These are phyloP conservation scores for Arabis hirsuta DNA, from an alignment of 345 rosid genomes.

Conservation along the genomic window DNA sequence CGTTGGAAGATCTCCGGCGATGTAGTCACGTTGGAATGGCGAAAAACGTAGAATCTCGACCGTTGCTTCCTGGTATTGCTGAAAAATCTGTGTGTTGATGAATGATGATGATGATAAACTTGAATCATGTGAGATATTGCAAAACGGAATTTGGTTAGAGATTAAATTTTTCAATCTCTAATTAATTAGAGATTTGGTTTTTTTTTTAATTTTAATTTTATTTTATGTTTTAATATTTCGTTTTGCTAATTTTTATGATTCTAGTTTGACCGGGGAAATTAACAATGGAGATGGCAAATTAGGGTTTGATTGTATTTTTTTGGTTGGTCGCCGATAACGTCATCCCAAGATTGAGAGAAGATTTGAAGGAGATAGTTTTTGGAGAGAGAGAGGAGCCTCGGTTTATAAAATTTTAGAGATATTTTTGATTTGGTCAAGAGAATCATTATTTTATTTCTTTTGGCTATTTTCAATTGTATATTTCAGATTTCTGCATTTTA, in stretches of 20 bases:
- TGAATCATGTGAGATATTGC: slow-evolving; percentile 19
- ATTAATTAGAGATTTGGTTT: slow-evolving; percentile 16
- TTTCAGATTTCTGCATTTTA: slow-evolving; percentile 22
- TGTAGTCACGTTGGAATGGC: slow-evolving; percentile 57
- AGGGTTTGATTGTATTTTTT: slow-evolving; percentile 30
- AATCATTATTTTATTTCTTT: slow-evolving; percentile 23
- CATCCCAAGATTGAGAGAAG: slow-evolving; percentile 34
- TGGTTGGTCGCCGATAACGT: slow-evolving; percentile 19
- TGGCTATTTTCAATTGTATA: slow-evolving; percentile 34
- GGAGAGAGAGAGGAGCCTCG: slow-evolving; percentile 30
- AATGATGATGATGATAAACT: not conserved
- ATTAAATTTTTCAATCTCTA: slow-evolving; percentile 36
- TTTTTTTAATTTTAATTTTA: not conserved
- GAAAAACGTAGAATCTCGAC: slow-evolving; percentile 49
- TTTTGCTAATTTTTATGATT: slow-evolving; percentile 28
- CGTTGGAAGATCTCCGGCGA: slow-evolving; percentile 56
- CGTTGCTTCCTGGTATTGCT: slow-evolving; percentile 63
- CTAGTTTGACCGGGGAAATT: slow-evolving; percentile 8
- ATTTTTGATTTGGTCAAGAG: slow-evolving; percentile 23
- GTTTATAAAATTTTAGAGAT: slow-evolving; percentile 13
- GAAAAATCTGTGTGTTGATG: slow-evolving; percentile 44
- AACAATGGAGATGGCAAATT: slow-evolving; percentile 39
- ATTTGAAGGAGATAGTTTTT: slow-evolving; percentile 27
- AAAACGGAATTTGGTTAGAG: slow-evolving; percentile 33
- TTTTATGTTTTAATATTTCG: not conserved